Evolutionary conservation across 257 asterid species (phyloP).

Genomic region (Mentha longifolia): DNA sequence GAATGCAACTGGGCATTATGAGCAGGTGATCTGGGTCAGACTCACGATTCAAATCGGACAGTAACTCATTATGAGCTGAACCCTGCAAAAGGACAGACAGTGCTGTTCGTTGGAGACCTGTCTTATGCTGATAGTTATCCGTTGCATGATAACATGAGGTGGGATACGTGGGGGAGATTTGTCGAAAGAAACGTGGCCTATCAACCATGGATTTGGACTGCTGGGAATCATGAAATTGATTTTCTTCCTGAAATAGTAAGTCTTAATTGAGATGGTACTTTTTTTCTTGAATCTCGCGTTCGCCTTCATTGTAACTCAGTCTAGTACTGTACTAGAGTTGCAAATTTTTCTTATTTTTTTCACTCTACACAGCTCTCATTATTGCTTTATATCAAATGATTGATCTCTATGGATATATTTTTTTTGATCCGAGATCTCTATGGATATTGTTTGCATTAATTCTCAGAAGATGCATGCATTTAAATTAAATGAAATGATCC

Average conservation of each 20-base stretch:
- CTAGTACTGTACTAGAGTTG: no score
- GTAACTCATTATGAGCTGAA: constrained; percentile 76
- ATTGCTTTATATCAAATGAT: background rate
- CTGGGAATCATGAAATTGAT: constrained; percentile 88
- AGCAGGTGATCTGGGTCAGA: constrained; percentile 92
- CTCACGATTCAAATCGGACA: constrained; percentile 67
- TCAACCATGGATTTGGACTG: constrained; percentile 96
- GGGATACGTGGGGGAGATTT: no score
- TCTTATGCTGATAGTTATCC: constrained; percentile 82
- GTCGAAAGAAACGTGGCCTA: constrained; percentile 81
- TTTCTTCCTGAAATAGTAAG: constrained; percentile 81
- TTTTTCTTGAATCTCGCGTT: no score
- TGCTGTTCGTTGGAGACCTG: constrained; percentile 82
- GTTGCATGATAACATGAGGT: constrained; percentile 74
- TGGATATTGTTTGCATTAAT: background rate
- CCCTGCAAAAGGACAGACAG: constrained; percentile 72
- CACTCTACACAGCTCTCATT: background rate
- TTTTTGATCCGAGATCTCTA: no score
- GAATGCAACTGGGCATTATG: no score
- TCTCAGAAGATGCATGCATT: background rate
- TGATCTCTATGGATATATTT: no score
- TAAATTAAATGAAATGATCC: background rate
- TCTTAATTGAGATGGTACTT: background rate
- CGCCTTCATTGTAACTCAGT: no score
- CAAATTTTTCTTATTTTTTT: no score